Evolutionary conservation across 2,329 filamentous ascomycete genomes (phyloP).

Genomic region (Myriosclerotinia duriaeana): DNA sequence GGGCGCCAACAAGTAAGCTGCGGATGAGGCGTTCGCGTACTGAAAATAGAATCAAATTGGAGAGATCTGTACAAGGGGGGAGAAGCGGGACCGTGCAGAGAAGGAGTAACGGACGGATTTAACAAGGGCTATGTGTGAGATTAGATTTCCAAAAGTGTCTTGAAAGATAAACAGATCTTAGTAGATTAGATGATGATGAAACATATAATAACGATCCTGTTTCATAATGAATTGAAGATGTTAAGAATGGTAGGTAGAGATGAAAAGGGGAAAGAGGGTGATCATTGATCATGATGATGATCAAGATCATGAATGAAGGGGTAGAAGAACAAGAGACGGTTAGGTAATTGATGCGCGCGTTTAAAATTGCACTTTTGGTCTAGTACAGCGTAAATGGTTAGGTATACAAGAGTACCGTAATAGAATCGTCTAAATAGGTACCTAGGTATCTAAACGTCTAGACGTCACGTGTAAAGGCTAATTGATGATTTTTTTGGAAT

Average conservation of each 20-base stretch:
- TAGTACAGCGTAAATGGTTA: background rate
- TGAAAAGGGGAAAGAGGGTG: background rate
- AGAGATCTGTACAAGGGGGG: slow-evolving; percentile 16
- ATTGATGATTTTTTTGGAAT: background rate
- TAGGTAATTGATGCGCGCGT: slow-evolving; percentile 14
- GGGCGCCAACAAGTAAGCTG: slow-evolving; percentile 23
- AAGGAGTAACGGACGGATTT: background rate
- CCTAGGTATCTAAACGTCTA: background rate
- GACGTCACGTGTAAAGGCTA: slow-evolving; percentile 8
- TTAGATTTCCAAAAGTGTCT: background rate
- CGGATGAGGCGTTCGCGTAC: slow-evolving; percentile 25
- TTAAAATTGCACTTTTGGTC: background rate
- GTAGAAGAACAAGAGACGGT: background rate
- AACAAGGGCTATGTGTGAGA: slow-evolving; percentile 4
- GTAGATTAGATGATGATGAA: slow-evolving; percentile 14
- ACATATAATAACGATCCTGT: slow-evolving; percentile 16
- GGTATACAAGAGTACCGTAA: background rate
- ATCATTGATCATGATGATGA: too few species aligned
- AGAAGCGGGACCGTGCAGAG: background rate
- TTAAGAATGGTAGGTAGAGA: slow-evolving; percentile 21
- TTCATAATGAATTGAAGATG: slow-evolving; percentile 17
- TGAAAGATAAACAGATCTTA: slow-evolving; percentile 16
- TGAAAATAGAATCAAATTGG: slow-evolving; percentile 21
- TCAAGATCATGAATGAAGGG: background rate
- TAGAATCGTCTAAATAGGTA: background rate